Evolutionary conservation across 139 green algal genomes (phyloP).

Genomic region (Diplosphaera chodatii): DNA sequence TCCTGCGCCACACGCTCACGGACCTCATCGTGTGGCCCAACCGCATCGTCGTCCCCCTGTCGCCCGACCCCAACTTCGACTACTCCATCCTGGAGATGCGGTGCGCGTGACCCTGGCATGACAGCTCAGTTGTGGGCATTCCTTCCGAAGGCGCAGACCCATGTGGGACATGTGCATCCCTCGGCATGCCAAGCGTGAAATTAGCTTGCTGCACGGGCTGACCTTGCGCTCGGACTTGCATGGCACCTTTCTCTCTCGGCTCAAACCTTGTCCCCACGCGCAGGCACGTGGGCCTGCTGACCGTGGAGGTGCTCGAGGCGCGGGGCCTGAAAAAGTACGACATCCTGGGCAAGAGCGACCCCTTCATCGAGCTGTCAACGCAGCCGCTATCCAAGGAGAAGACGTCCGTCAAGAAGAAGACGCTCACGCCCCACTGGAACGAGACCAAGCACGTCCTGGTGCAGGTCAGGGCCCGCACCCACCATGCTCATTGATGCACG

Average conservation of each 20-base stretch:
- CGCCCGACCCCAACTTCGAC: constrained; percentile 13
- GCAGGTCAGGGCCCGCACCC: constrained; percentile 11
- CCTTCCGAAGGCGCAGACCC: neutral
- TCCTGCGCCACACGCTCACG: constrained; percentile 37
- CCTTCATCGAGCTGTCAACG: constrained; percentile 35
- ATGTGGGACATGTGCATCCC: no score
- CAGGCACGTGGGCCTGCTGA: constrained; percentile 43
- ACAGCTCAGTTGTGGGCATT: no score
- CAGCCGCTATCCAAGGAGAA: constrained; percentile 7
- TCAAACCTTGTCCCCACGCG: no score
- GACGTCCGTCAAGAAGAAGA: constrained; percentile 28
- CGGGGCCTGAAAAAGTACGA: constrained; percentile 33
- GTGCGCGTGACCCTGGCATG: no score
- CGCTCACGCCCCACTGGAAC: constrained; percentile 20
- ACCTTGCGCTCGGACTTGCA: no score
- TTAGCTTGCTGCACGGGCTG: no score
- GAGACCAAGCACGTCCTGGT: constrained; percentile 42
- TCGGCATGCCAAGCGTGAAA: no score
- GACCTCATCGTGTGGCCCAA: constrained; percentile 57
- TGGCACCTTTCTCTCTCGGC: no score
- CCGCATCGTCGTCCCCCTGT: constrained; percentile 49
- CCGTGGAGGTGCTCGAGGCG: constrained; percentile 34
- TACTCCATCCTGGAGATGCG: constrained; percentile 1
- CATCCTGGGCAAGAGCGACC: constrained; percentile 34
- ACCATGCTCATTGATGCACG: no score